Conservation (phyloP, 768 basidiomycete species). For the Russula compacta region DNA sequence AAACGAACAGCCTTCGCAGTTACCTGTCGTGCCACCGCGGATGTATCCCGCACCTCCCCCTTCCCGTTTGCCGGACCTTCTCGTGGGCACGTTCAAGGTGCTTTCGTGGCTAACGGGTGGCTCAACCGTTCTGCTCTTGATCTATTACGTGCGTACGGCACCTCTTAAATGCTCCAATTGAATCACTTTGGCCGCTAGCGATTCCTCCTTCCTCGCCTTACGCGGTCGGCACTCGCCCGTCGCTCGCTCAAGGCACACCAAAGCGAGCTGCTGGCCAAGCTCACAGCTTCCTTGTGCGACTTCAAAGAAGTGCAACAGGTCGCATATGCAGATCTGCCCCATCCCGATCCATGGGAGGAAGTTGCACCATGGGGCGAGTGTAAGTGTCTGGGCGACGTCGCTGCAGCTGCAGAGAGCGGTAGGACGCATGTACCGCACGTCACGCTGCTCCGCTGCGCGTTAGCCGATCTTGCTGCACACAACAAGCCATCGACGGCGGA, state of each 20-base stretch:
- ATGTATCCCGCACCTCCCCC: constrained; percentile 65
- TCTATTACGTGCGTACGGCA: constrained; percentile 51
- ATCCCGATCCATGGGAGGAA: constrained; percentile 43
- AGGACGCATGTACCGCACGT: constrained; percentile 35
- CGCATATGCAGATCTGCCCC: constrained; percentile 49
- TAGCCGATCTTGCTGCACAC: constrained; percentile 40
- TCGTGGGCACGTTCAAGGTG: constrained; percentile 52
- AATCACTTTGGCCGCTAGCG: constrained; percentile 35
- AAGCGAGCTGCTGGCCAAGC: constrained; percentile 40
- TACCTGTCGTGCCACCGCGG: constrained; percentile 55
- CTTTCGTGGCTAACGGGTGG: constrained; percentile 61
- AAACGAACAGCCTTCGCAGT: constrained; percentile 22
- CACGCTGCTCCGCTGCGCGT: constrained; percentile 54
- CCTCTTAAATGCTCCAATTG: not conserved
- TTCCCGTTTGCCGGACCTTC: constrained; percentile 56
- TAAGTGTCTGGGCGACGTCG: constrained; percentile 36
- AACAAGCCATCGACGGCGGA: constrained; percentile 40
- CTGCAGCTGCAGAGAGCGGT: constrained; percentile 17
- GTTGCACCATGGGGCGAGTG: constrained; percentile 35
- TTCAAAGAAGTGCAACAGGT: constrained; percentile 49
- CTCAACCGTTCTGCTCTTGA: constrained; percentile 45
- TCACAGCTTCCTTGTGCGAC: constrained; percentile 46
- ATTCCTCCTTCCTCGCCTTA: constrained; percentile 58
- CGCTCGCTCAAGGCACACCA: constrained; percentile 55
- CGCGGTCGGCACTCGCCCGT: constrained; percentile 50